phyloP scores from a whole-genome alignment of 257 asterid genomes.

The Solanum ossicruentum region DNA sequence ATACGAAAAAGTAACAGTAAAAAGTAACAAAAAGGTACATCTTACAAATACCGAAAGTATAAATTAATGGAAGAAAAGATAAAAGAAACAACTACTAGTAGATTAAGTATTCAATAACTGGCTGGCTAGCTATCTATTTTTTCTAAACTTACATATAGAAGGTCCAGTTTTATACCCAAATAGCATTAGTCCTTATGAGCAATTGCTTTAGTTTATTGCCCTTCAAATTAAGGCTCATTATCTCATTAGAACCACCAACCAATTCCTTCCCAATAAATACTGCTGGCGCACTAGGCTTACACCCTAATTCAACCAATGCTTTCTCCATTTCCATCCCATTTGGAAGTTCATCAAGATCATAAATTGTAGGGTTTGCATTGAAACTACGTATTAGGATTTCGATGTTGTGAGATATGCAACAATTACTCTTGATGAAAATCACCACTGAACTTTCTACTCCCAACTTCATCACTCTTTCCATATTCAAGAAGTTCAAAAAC shows the following conservation, averaged over 20 bases:
- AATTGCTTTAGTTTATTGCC: constrained; percentile 31
- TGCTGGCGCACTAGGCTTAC: constrained; percentile 41
- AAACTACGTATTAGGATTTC: too few species aligned
- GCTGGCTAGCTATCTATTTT: background rate
- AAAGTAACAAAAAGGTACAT: background rate
- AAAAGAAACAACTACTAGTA: background rate
- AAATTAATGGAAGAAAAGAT: background rate
- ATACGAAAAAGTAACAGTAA: too few species aligned
- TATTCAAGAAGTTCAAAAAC: background rate
- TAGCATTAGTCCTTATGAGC: constrained; percentile 45
- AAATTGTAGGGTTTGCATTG: too few species aligned
- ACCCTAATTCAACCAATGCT: constrained; percentile 32
- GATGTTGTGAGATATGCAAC: too few species aligned
- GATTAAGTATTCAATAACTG: background rate
- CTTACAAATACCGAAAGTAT: background rate
- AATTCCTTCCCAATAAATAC: constrained; percentile 39
- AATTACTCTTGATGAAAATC: too few species aligned
- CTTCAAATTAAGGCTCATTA: constrained; percentile 44
- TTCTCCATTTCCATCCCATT: background rate
- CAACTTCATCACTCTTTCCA: too few species aligned
- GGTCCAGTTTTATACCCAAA: constrained; percentile 27
- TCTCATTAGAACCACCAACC: constrained; percentile 50
- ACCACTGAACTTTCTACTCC: too few species aligned
- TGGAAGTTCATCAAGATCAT: too few species aligned
- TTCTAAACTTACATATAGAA: background rate